Conservation (phyloP, 1,284 basidiomycete genomes). For the Sporisorium graminicola region DNA sequence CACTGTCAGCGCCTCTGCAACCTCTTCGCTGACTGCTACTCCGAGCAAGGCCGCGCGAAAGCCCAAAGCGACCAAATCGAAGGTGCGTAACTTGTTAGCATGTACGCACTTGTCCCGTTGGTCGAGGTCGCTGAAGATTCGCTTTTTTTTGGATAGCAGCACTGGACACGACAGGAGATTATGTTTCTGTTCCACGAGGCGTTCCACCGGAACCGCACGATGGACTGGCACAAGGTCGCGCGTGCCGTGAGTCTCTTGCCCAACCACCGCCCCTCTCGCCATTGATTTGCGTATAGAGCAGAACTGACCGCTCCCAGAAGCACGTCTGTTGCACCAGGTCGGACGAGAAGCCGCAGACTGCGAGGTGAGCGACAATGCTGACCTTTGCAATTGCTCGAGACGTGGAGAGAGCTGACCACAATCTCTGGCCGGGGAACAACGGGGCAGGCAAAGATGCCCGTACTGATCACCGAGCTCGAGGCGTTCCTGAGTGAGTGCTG, state of each 20-base stretch:
- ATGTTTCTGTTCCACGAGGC: conserved; percentile 26
- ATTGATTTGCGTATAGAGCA: no score
- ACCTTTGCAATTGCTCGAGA: no score
- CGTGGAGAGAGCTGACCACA: no score
- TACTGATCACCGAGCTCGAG: conserved; percentile 13
- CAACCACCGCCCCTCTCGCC: no score
- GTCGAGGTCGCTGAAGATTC: background rate
- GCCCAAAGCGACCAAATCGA: background rate
- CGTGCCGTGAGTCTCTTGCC: conserved; percentile 9
- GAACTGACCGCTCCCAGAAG: no score
- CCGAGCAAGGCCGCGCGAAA: background rate
- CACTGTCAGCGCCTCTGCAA: background rate
- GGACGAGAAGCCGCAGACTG: conserved; percentile 24
- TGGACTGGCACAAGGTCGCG: conserved; percentile 15
- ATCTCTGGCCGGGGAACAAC: no score
- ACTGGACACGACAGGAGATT: conserved; percentile 22
- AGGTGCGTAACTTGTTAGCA: background rate
- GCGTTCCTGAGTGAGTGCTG: conserved; percentile 22
- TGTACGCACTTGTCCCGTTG: no score
- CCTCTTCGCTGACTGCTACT: background rate
- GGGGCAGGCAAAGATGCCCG: conserved; percentile 14
- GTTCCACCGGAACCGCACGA: conserved; percentile 4
- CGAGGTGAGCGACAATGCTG: no score
- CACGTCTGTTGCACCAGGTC: no score
- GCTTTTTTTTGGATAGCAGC: background rate